Percentiles rank a stretch among this genome's conserved stretches.
Evolutionary conservation across 495 filamentous ascomycete species (phyloP).

Genomic region (Antarctomyces pellizariae): DNA sequence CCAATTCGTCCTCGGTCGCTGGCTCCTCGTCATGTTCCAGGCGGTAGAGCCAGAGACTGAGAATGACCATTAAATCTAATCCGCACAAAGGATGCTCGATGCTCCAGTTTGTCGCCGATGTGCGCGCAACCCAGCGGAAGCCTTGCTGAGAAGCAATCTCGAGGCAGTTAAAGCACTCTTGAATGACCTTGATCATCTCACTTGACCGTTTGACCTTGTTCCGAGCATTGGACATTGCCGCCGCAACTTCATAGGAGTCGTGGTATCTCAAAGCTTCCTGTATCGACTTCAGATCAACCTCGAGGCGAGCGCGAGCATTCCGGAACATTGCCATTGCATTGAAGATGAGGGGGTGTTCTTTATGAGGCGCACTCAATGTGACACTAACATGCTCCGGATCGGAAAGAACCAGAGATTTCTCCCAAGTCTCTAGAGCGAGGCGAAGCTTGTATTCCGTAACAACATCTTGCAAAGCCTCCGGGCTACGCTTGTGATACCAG

Average conservation of each 20-base stretch:
- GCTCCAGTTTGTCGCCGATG: constrained; percentile 96
- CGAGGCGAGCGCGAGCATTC: constrained; percentile 75
- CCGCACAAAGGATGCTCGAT: constrained; percentile 94
- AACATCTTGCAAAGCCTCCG: constrained; percentile 85
- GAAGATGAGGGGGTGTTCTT: constrained; percentile 95
- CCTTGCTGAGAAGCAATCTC: constrained; percentile 86
- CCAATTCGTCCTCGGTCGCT: constrained; percentile 71
- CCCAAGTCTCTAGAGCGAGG: constrained; percentile 91
- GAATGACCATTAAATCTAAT: constrained; percentile 94
- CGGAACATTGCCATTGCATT: constrained; percentile 96
- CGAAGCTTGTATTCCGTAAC: constrained; percentile 97
- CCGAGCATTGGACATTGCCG: constrained; percentile 81
- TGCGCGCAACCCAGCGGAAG: constrained; percentile 93
- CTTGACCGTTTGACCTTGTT: constrained; percentile 82
- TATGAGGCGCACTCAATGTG: constrained; percentile 81
- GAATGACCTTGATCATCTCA: constrained; percentile 96
- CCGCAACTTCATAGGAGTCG: constrained; percentile 87
- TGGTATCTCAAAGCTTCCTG: constrained; percentile 96
- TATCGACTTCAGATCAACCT: constrained; percentile 84
- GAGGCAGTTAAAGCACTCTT: constrained; percentile 95
- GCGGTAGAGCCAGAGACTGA: constrained; percentile 93
- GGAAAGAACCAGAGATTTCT: constrained; percentile 81
- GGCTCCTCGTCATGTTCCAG: constrained; percentile 97
- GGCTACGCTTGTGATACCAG: constrained; percentile 95
- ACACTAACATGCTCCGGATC: constrained; percentile 82